These are phyloP conservation scores for Capsaspora owczarzaki DNA, from an alignment of 78 protist genomes.

Conservation along the genomic window DNA sequence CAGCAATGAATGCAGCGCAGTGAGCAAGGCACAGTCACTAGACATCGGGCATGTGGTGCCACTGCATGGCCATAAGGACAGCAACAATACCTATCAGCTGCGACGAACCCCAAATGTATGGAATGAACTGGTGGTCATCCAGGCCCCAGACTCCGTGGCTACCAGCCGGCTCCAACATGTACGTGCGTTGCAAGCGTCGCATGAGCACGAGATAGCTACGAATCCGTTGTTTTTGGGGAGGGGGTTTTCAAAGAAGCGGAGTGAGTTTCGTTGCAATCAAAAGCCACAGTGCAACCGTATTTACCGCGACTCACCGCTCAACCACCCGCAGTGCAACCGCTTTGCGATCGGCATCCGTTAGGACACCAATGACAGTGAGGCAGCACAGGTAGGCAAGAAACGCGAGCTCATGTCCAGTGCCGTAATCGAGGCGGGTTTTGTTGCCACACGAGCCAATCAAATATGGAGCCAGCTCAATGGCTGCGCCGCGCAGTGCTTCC, in stretches of 20 bases:
- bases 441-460: slow-evolving; percentile 74
- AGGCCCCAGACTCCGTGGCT: slow-evolving; percentile 96
- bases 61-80: no score
- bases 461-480: slow-evolving; percentile 70
- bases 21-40: no score
- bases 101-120: slow-evolving; percentile 81
- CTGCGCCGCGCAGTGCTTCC: no score
- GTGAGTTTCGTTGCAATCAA: no score
- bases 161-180: slow-evolving; percentile 94
- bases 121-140: slow-evolving; percentile 91
- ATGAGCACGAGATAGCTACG: slow-evolving; percentile 60
- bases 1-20: no score
- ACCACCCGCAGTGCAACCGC: slow-evolving; percentile 13
- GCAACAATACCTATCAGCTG: slow-evolving; percentile 67
- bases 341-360: not conserved
- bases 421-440: slow-evolving; percentile 86
- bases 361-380: not conserved
- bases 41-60: no score
- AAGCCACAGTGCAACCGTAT: no score
- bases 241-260: no score
- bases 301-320: no score
- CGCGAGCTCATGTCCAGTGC: slow-evolving; percentile 93
- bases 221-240: no score
- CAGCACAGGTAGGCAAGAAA: slow-evolving; percentile 17
- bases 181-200: slow-evolving; percentile 62